These are phyloP conservation scores for Arthrobotrys iridis DNA, from an alignment of 2,329 filamentous ascomycete species.

Conservation along the genomic window DNA sequence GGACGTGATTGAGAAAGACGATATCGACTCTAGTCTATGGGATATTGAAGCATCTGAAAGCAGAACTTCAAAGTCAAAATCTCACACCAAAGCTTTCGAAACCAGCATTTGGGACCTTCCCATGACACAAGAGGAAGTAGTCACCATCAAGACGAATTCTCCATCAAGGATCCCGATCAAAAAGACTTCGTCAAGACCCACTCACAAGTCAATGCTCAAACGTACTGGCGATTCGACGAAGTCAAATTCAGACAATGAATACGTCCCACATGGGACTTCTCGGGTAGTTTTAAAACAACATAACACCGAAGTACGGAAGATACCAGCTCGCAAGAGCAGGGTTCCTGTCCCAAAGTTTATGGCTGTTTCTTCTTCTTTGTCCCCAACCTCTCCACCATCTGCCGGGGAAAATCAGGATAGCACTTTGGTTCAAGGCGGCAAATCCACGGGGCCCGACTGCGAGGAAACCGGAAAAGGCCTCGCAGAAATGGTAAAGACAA, in stretches of 20 bases:
- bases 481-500: not conserved
- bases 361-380: not conserved
- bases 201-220: not conserved
- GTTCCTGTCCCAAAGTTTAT: not conserved
- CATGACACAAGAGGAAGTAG: not conserved
- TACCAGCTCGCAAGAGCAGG: not conserved
- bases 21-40: slow-evolving; percentile 22
- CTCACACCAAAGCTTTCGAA: not conserved
- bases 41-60: slow-evolving; percentile 9
- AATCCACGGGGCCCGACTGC: not conserved
- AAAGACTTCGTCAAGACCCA: not conserved
- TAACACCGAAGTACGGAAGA: no score
- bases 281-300: no score
- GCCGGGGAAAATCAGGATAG: not conserved
- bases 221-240: not conserved
- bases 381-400: not conserved
- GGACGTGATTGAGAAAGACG: slow-evolving; percentile 7
- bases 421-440: slow-evolving; percentile 7
- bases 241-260: not conserved
- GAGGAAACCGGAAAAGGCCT: not conserved
- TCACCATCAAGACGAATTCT: not conserved
- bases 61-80: not conserved
- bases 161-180: not conserved
- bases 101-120: slow-evolving; percentile 22
- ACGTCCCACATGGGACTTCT: not conserved